A percentile compares a stretch with the other conserved stretches of the same genome.
phyloP scores from a whole-genome alignment of 768 basidiomycete species.

The Auriscalpium microsporum region DNA sequence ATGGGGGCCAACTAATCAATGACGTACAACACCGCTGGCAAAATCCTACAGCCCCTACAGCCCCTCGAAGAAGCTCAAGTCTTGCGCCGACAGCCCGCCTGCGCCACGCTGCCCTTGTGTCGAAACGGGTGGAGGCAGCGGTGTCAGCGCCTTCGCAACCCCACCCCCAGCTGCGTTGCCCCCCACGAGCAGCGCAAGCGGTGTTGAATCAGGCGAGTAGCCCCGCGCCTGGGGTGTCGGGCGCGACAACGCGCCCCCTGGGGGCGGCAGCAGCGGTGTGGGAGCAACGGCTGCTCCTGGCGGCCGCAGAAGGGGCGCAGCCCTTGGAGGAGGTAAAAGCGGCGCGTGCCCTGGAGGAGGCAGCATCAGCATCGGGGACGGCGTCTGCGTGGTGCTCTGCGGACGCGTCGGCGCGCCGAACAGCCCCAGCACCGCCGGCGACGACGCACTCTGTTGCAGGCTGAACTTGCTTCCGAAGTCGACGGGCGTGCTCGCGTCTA shows the following conservation, averaged over 20 bases:
- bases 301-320: not conserved
- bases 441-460: not conserved
- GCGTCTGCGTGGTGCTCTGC: not conserved
- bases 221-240: not conserved
- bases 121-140: not conserved
- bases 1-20: too few species aligned
- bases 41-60: constrained; percentile 25
- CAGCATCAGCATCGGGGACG: not conserved
- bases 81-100: constrained; percentile 70
- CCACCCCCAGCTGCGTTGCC: constrained; percentile 2
- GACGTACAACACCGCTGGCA: not conserved
- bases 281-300: not conserved
- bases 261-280: constrained; percentile 7
- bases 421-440: not conserved
- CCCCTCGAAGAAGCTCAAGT: constrained; percentile 83
- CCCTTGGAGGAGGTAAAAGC: not conserved
- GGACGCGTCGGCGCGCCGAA: not conserved
- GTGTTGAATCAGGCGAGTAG: constrained; percentile 9
- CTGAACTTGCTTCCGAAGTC: not conserved
- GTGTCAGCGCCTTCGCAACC: constrained; percentile 3
- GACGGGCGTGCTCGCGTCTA: constrained; percentile 1
- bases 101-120: constrained; percentile 15
- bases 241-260: not conserved
- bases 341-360: not conserved
- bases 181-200: constrained; percentile 8